These are phyloP conservation scores for Stylosanthes scabra DNA, from an alignment of 331 rosid genomes.

Conservation along the genomic window DNA sequence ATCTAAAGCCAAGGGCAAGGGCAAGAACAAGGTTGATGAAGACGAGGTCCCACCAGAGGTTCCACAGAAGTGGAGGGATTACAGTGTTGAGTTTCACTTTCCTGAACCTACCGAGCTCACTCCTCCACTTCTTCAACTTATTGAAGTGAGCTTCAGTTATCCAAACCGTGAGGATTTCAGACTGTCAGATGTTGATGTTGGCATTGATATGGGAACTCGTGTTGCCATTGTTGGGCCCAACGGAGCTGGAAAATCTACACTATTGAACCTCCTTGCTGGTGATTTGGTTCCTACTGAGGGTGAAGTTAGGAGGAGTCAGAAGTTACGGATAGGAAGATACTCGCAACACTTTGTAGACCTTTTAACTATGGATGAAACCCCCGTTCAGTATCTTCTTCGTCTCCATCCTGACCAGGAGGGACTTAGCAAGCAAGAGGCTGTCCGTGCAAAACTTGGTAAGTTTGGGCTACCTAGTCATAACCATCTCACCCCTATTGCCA, in stretches of 20 bases:
- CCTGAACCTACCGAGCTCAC: constrained; percentile 98
- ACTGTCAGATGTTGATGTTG: constrained; percentile 83
- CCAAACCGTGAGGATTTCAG: constrained; percentile 81
- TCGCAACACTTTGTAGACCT: constrained; percentile 91
- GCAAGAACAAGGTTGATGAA: constrained; percentile 71
- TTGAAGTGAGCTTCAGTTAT: constrained; percentile 91
- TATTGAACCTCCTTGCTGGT: constrained; percentile 83
- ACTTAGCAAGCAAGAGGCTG: constrained; percentile 90
- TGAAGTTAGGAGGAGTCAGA: constrained; percentile 84
- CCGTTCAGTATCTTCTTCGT: constrained; percentile 84
- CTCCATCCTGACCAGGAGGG: constrained; percentile 92
- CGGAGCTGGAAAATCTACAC: constrained; percentile 91
- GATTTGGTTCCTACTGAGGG: constrained; percentile 76
- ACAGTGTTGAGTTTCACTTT: constrained; percentile 89
- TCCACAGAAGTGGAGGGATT: constrained; percentile 92
- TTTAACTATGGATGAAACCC: constrained; percentile 82
- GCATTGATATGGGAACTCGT: constrained; percentile 96
- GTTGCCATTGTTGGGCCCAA: constrained; percentile 95
- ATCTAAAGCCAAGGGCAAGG: constrained; percentile 61
- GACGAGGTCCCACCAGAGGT: constrained; percentile 69
- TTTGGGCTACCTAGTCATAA: constrained; percentile 89
- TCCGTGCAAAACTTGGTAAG: constrained; percentile 85
- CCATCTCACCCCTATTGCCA: constrained; percentile 87
- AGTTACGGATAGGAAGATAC: constrained; percentile 86
- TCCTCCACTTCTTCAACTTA: constrained; percentile 90